Base-by-base conservation (phyloP, 2,329 filamentous ascomycete genomes). In the Alternaria conjuncta region DNA sequence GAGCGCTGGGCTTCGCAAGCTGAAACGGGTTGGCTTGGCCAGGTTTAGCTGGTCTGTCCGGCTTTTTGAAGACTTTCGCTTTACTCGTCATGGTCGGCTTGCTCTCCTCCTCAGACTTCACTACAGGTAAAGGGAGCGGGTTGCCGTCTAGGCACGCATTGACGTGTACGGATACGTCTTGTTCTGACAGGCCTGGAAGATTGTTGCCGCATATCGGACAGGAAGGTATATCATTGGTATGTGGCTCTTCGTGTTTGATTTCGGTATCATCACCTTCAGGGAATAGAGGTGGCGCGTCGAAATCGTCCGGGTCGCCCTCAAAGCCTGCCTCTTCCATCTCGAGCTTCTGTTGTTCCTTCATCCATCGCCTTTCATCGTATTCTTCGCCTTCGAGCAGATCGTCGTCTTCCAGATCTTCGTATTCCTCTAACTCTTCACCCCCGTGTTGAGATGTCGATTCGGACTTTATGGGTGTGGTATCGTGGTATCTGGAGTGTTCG, bases 91-190 rank as follows among this genome's bases (percentile, higher is more conserved):
- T 49, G 23, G 51, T 61, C 41, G 60, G 23, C 44, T 55, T 64
- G 28, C 9, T 55, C 10, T 71, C 63, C 18, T 59, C 58, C 28
- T 66, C 36, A 36, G n/a, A 11, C 3, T 68, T 69, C 9, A 68
- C 26, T 6, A 73, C 71, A 30, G 78, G 86, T 13, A 91, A 72
- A 2, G 90, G 86, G 47, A 88, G 86, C 6, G 91, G 87, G 49
- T 91, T 91, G 2, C 93, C 93, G 76, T 99, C 96, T 3, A 99
- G 84, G 79, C 96, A 99, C 10, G 90, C 89, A 77, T 99, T 99
- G 68, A 99, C 96, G 78, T 99, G 96, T 2, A 90, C 82, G 7
- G 91, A 92, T 10, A 90, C 91, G 71, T 95, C 88, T 75, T 94
- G 77, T 61, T 88, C 63, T 81, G 76, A 59, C 20, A 80, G 78